Conservation (phyloP, 805 yeast genomes). For the Saccharomycopsis sp. region DNA sequence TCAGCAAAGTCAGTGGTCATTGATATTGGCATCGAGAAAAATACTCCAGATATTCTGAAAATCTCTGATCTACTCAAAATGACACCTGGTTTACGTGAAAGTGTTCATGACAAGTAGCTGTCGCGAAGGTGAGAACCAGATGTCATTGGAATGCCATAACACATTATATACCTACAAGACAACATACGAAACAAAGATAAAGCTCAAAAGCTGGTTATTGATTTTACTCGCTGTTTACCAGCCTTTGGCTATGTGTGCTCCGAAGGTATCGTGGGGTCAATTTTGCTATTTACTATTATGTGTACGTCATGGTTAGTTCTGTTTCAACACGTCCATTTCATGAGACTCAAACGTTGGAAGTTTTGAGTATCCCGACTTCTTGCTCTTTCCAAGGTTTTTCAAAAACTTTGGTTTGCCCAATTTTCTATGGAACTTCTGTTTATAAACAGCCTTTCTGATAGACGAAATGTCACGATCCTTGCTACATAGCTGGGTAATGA, state of each 20-base stretch:
- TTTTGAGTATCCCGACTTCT: slow-evolving; percentile 34
- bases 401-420: slow-evolving; percentile 34
- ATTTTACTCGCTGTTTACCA: no score
- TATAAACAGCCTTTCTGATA: slow-evolving; percentile 32
- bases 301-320: neutral
- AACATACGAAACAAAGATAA: neutral
- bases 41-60: neutral
- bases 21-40: neutral
- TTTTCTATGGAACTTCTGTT: slow-evolving; percentile 30
- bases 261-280: neutral
- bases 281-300: neutral
- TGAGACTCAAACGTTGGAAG: slow-evolving; percentile 33
- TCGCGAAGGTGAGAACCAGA: neutral
- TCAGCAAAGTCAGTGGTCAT: slow-evolving; percentile 5
- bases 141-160: neutral
- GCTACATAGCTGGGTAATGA: slow-evolving; percentile 51
- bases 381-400: slow-evolving; percentile 29
- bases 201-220: neutral
- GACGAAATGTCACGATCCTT: slow-evolving; percentile 47
- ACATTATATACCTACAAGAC: neutral
- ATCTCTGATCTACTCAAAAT: neutral
- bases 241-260: neutral
- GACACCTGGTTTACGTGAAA: neutral
- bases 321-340: slow-evolving; percentile 14
- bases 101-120: no score